phyloP scores from a whole-genome alignment of 2,329 filamentous ascomycete species.

The Chaetomium sp. region DNA sequence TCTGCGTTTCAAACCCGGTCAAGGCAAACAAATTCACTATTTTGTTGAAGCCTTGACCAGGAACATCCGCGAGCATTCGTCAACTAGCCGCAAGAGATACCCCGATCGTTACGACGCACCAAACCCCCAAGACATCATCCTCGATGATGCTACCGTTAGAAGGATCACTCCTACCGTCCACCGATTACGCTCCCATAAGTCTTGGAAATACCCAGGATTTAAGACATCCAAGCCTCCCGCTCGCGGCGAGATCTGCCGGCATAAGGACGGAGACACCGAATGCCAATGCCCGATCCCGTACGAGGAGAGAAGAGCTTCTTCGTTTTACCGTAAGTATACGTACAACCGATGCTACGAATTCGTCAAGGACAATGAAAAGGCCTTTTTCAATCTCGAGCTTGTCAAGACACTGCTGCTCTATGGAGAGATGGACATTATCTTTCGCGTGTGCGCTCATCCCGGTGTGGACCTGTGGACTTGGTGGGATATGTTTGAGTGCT shows the following conservation, averaged over 20 bases:
- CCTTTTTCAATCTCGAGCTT: too few relatives aligned
- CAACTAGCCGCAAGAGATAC: constrained; percentile 4
- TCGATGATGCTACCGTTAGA: neutral
- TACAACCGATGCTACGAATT: too few relatives aligned
- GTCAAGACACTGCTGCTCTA: too few relatives aligned
- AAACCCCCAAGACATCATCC: constrained; percentile 4
- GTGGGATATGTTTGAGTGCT: neutral
- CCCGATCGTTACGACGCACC: constrained; percentile 8
- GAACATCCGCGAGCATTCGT: constrained; percentile 4
- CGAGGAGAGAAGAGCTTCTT: too few relatives aligned
- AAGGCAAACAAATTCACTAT: constrained; percentile 8
- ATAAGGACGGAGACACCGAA: too few relatives aligned
- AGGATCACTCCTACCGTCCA: constrained; percentile 16
- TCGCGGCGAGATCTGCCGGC: too few relatives aligned
- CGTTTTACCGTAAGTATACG: too few relatives aligned
- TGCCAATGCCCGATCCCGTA: too few relatives aligned
- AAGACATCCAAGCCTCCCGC: too few relatives aligned
- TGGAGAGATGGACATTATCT: too few relatives aligned
- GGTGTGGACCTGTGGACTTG: neutral
- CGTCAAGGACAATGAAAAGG: too few relatives aligned
- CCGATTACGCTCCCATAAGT: neutral
- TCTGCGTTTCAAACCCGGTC: constrained; percentile 8
- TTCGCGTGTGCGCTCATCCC: neutral
- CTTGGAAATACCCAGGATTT: neutral
- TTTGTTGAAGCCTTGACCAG: constrained; percentile 4